Evolutionary conservation across 257 asterid species (phyloP).

Genomic region (Paraleonurus japonicus): DNA sequence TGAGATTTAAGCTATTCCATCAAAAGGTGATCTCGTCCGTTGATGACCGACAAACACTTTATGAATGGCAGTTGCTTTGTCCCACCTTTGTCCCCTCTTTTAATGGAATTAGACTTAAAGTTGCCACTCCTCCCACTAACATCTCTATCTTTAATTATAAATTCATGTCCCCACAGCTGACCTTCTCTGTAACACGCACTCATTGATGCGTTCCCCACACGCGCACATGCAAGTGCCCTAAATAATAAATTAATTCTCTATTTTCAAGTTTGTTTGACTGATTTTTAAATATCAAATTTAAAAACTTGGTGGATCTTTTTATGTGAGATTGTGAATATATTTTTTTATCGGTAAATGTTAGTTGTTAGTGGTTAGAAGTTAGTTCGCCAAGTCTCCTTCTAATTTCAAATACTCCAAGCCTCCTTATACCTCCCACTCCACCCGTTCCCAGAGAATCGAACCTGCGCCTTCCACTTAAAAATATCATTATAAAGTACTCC

Average conservation of each 20-base stretch:
- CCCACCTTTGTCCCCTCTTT: conserved; percentile 38
- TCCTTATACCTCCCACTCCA: too few species aligned
- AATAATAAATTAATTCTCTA: not conserved
- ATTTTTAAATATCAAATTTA: too few species aligned
- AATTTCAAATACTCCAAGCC: too few species aligned
- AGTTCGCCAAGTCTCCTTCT: too few species aligned
- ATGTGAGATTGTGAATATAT: too few species aligned
- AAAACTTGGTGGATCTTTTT: too few species aligned
- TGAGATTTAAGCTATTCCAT: not conserved
- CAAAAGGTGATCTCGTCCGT: conserved; percentile 6
- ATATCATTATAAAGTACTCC: too few species aligned
- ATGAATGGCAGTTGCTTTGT: conserved; percentile 31
- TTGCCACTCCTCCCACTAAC: conserved; percentile 43
- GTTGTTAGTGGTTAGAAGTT: too few species aligned
- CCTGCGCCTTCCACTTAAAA: too few species aligned
- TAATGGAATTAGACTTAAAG: conserved; percentile 20
- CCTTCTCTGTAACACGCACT: conserved; percentile 7
- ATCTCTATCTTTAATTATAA: conserved; percentile 26
- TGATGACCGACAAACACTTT: conserved; percentile 7
- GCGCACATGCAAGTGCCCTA: not conserved
- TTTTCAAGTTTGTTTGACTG: not conserved
- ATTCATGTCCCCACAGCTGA: conserved; percentile 32
- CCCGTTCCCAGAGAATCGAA: too few species aligned
- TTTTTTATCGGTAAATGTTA: too few species aligned
- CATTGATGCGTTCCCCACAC: not conserved